Evolutionary conservation across 73 alveolate genomes (phyloP).

Genomic region (Tetrahymena borealis): DNA sequence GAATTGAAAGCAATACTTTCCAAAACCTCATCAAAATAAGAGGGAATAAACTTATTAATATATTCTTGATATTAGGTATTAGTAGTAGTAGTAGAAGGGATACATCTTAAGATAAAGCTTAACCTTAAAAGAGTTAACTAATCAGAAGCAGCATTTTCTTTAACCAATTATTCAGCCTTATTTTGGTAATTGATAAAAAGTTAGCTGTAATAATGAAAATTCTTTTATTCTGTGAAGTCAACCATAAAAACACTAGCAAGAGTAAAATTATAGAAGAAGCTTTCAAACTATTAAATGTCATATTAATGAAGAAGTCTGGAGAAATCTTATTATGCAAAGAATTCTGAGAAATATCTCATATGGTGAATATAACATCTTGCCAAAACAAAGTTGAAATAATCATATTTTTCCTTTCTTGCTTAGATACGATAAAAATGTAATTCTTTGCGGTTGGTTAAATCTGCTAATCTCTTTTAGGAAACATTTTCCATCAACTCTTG

Average conservation of each 20-base stretch:
- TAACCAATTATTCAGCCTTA: too few species aligned
- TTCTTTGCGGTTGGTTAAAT: neutral
- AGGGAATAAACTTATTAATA: neutral
- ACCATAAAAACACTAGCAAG: neutral
- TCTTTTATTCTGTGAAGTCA: neutral
- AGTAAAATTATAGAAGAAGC: neutral
- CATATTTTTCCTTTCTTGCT: neutral
- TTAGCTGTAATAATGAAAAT: too few species aligned
- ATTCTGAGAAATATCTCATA: neutral
- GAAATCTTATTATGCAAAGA: neutral
- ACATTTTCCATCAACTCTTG: too few species aligned
- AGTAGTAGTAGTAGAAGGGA: too few species aligned
- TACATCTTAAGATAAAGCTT: too few species aligned
- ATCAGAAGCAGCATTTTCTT: too few species aligned
- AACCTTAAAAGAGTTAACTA: too few species aligned
- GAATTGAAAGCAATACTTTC: neutral
- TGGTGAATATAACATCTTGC: neutral
- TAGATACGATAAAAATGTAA: neutral
- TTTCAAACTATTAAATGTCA: neutral
- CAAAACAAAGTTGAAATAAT: neutral
- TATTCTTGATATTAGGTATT: neutral
- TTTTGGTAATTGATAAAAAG: too few species aligned
- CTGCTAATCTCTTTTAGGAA: too few species aligned
- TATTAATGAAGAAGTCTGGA: neutral
- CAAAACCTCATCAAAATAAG: neutral